phyloP scores from a whole-genome alignment of 345 rosid species.

The Camelina neglecta region DNA sequence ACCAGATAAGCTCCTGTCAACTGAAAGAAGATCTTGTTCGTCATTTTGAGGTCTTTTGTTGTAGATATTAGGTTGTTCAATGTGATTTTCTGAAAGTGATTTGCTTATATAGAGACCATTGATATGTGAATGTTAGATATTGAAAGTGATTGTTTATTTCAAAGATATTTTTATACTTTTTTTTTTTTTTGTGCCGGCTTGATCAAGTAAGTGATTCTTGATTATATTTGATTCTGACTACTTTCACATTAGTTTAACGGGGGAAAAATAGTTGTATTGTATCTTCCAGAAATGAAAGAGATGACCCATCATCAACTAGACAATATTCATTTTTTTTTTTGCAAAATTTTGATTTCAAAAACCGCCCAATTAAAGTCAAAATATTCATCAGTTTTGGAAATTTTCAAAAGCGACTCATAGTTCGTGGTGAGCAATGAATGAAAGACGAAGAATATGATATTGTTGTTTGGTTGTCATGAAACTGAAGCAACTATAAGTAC shows the following conservation, averaged over 20 bases:
- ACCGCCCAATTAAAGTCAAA: background rate
- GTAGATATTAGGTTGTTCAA: background rate
- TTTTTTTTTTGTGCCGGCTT: background rate
- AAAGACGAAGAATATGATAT: too few relatives aligned
- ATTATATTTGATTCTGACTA: background rate
- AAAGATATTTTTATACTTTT: background rate
- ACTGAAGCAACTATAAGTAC: too few relatives aligned
- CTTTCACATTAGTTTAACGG: background rate
- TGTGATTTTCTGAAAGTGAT: constrained; percentile 11
- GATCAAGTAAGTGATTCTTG: background rate
- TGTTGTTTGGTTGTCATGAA: too few relatives aligned
- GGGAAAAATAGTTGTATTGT: background rate
- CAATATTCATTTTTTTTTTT: background rate
- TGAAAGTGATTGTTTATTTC: background rate
- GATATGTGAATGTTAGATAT: background rate
- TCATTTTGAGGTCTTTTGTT: background rate
- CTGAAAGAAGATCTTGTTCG: constrained; percentile 11
- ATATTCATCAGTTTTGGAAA: background rate
- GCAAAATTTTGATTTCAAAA: background rate
- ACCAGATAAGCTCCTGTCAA: constrained; percentile 22
- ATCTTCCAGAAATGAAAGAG: background rate
- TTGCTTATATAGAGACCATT: constrained; percentile 14
- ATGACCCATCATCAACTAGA: background rate
- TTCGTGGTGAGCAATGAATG: background rate
- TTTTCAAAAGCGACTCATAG: background rate